Evolutionary conservation across 257 asterid species (phyloP).

Genomic region (Petunia axillaris): DNA sequence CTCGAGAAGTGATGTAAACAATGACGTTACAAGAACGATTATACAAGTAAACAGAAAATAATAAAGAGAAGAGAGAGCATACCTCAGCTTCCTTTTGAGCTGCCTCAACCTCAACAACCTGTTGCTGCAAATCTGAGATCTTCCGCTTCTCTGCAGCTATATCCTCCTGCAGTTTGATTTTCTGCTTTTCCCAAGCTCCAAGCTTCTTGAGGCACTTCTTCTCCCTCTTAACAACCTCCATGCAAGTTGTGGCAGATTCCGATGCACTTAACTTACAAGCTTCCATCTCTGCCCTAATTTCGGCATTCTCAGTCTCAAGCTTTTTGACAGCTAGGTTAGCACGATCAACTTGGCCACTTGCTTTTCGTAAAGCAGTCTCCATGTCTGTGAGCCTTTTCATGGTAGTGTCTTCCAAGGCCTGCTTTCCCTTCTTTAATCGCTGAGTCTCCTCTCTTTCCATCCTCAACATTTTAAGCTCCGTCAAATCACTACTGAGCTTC

Average conservation of each 20-base stretch:
- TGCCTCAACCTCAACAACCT: constrained; percentile 59
- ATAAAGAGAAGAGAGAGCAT: constrained; percentile 25
- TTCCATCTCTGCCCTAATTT: constrained; percentile 86
- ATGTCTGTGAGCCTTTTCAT: constrained; percentile 66
- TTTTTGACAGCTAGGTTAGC: constrained; percentile 76
- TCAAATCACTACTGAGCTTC: constrained; percentile 79
- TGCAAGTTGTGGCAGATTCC: constrained; percentile 64
- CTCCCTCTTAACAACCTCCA: constrained; percentile 81
- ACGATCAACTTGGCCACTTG: constrained; percentile 82
- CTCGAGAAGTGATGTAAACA: neutral
- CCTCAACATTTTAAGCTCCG: constrained; percentile 75
- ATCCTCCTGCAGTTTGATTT: constrained; percentile 76
- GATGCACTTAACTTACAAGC: constrained; percentile 83
- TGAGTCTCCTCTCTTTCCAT: constrained; percentile 88
- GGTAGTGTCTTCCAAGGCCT: constrained; percentile 60
- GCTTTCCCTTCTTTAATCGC: constrained; percentile 71
- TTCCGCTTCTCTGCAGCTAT: constrained; percentile 62
- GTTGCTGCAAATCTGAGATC: constrained; percentile 56
- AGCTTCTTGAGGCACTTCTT: constrained; percentile 73
- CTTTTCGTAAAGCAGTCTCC: constrained; percentile 80
- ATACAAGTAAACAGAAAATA: constrained; percentile 10
- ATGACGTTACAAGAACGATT: neutral
- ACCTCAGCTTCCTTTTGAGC: constrained; percentile 73
- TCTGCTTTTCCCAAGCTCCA: constrained; percentile 79
- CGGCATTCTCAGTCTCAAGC: constrained; percentile 84